Base-by-base conservation (phyloP, 108 stramenopile species). In the Craspedostauros australis region DNA sequence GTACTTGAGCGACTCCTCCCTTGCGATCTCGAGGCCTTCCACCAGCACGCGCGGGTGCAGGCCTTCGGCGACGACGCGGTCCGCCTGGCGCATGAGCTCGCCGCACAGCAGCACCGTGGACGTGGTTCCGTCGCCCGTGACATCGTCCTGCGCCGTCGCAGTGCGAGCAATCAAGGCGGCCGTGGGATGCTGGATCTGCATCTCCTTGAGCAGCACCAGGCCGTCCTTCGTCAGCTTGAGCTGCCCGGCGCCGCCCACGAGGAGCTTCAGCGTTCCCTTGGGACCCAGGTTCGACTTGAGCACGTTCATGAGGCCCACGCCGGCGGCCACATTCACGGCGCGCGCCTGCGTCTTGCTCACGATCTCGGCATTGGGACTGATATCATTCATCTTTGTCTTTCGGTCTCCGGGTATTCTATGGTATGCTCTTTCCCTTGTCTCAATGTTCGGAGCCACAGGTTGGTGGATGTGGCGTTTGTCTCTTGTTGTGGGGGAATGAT, bases 151-250 rank as follows among this genome's bases (percentile, higher is more conserved):
- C n/a, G 99, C 99, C 11, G 97, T 98, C 19, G 99, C 99, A 5
- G 95, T 96, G 19, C 99, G 82, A 5, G 96, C 97, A 85, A 99
- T 96, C 75, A 99, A 70, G 31, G 80, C 80, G 22, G 99, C 99
- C 18, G 98, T 99, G 56, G 98, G 98, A 79, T 98, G 98, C 72
- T 98, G 96, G 73, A 99, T 99, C 74, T 99, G 99, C 99, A 99
- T 99, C 81, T 99, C 96, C 62, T 97, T 94, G 50, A 99, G 75
- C 54, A 99, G 59, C 8, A 97, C 96, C 44, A 95, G 75, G 49
- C 99, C 99, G 64, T 99, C 99, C 72, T 99, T 99, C 44, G 99
- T 99, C 39, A 99, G 67, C 73, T 98, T 99, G 57, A 99, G 89
- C 70, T 98, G 96, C 16, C 96, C 99, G 7, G 99, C 96, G 27